Base-by-base conservation (phyloP, 2,329 filamentous ascomycete species). In the Verticillium albo-atrum region DNA sequence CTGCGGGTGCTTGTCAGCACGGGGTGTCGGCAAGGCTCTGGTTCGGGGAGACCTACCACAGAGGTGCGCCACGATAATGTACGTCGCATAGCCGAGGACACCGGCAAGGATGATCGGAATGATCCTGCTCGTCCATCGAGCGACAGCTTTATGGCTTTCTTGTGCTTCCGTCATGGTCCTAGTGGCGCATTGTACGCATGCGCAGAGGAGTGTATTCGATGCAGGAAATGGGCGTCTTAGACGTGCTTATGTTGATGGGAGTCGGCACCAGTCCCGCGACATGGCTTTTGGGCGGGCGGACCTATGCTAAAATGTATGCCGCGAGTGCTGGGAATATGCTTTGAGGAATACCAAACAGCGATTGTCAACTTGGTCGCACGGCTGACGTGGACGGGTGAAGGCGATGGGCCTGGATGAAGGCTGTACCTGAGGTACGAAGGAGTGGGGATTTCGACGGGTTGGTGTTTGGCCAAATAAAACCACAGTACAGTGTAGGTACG, bases 41-140 rank as follows among this genome's bases (percentile, higher is more conserved):
- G 56, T 26, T 47, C 32, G 57, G 50, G 58, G 50, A 55, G 60
- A 78, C 88, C 70, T 73, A 92, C 90, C 78, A 70, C 88, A 90
- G 62, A 92, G 74, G 53, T 81, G 81, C 63, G 82, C 86, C 55
- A 90, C 84, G 55, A 92, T 72, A 15, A 87, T 86, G 75, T 89
- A 97, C 34, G 86, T 89, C 23, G 84, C 84, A 72, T 91, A 92
- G 37, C 80, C 86, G 62, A 91, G 81, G 37, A 84, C 79, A 30
- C 81, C 87, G 34, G 86, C 73, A 47, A 96, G 82, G 56, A 94
- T 70, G 42, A 87, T 65, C 4, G 92, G 92, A 59, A 96, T 86
- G 59, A 89, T 74, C 60, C 88, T 82, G 56, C 87, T 84, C 54
- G 83, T 80, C 73, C 82, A 85, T 67, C 82, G 75, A 71, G 85